phyloP scores from a whole-genome alignment of 2,329 filamentous ascomycete genomes.

The Claviceps paspali region DNA sequence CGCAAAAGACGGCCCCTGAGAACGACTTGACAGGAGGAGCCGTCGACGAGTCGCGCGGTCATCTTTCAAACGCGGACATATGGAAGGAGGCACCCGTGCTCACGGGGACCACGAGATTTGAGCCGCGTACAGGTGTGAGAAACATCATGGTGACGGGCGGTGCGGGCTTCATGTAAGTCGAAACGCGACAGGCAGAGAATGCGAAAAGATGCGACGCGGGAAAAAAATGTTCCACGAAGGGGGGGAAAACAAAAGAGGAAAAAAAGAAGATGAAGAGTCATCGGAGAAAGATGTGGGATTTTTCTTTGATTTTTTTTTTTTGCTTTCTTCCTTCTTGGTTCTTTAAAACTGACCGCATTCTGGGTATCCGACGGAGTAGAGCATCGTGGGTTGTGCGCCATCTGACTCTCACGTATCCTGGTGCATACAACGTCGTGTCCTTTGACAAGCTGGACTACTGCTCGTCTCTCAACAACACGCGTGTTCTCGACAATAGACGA shows the following conservation, averaged over 20 bases:
- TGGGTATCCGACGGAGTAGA: conserved; percentile 24
- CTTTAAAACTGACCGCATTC: conserved; percentile 1
- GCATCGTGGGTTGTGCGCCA: conserved; percentile 75
- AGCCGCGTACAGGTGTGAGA: conserved; percentile 51
- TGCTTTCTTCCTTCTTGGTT: too few species aligned
- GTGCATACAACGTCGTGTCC: conserved; percentile 63
- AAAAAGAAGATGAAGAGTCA: too few species aligned
- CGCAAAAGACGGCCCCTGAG: background rate
- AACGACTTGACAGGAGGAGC: conserved; percentile 3
- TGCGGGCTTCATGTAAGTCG: conserved; percentile 66
- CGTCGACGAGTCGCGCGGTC: conserved; percentile 20
- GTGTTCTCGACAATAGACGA: conserved; percentile 45
- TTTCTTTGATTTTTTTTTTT: too few species aligned
- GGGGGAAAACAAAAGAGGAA: background rate
- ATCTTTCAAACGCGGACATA: conserved; percentile 44
- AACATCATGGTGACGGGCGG: conserved; percentile 78
- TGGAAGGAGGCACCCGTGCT: conserved; percentile 61
- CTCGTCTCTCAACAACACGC: conserved; percentile 65
- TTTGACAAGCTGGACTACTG: conserved; percentile 81
- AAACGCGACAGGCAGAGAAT: background rate
- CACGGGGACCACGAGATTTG: conserved; percentile 54
- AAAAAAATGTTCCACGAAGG: background rate
- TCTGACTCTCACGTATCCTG: conserved; percentile 55
- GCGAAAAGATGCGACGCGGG: too few species aligned
- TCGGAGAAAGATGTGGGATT: too few species aligned